Percentiles rank a stretch among this genome's conserved stretches.
These are phyloP conservation scores for Fusarium anthophilum DNA, from an alignment of 2,329 filamentous ascomycete species.

Conservation along the genomic window DNA sequence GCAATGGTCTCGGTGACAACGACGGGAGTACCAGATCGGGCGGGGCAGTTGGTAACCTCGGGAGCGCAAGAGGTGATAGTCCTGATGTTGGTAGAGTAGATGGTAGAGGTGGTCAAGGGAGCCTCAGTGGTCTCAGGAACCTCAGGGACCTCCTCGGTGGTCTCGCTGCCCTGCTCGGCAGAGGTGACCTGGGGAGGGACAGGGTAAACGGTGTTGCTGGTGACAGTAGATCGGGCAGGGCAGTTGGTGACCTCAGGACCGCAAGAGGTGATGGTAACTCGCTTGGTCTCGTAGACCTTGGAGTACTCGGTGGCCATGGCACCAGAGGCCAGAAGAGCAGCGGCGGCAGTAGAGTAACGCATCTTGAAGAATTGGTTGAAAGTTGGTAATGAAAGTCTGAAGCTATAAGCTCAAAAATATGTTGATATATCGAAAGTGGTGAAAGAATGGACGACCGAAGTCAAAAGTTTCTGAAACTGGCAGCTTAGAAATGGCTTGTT, in stretches of 20 bases:
- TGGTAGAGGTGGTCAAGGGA: conserved; percentile 60
- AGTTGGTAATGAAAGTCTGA: conserved; percentile 39
- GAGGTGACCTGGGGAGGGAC: conserved; percentile 24
- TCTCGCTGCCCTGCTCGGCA: conserved; percentile 48
- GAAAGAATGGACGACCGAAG: conserved; percentile 68
- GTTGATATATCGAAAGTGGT: conserved; percentile 41
- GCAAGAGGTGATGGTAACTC: conserved; percentile 71
- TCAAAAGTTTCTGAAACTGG: conserved; percentile 57
- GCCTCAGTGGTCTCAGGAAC: conserved; percentile 47
- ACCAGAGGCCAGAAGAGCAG: conserved; percentile 56
- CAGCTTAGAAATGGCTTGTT: conserved; percentile 54
- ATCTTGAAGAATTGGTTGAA: conserved; percentile 60
- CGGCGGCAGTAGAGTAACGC: conserved; percentile 65
- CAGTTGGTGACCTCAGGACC: conserved; percentile 46
- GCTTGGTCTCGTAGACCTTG: conserved; percentile 66
- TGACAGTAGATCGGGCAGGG: conserved; percentile 38
- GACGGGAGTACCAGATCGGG: conserved; percentile 47
- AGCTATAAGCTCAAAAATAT: conserved; percentile 41
- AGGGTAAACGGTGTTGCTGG: conserved; percentile 34
- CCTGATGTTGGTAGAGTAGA: conserved; percentile 67
- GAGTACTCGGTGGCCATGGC: conserved; percentile 49
- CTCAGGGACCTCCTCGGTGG: conserved; percentile 40
- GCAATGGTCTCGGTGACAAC: conserved; percentile 50
- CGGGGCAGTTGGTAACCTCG: conserved; percentile 70
- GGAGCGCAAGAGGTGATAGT: conserved; percentile 71